phyloP scores from a whole-genome alignment of 768 basidiomycete species.

The Boletus edulis region DNA sequence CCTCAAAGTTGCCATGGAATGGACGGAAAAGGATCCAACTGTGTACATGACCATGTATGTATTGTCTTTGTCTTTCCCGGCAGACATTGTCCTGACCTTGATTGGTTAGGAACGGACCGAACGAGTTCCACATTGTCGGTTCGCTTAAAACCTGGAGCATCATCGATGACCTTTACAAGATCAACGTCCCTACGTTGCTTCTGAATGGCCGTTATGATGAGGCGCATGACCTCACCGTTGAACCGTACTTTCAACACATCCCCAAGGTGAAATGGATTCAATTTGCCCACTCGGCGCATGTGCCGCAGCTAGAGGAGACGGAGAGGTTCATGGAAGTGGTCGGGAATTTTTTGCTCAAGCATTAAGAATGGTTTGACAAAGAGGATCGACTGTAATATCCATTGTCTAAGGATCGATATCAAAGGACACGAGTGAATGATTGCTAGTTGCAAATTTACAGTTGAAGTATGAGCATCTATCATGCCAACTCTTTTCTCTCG shows the following conservation, averaged over 20 bases:
- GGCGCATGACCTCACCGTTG: conserved; percentile 32
- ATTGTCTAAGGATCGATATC: neutral
- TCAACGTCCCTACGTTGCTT: conserved; percentile 33
- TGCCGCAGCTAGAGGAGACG: conserved; percentile 38
- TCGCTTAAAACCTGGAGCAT: conserved; percentile 37
- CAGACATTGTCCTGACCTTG: neutral
- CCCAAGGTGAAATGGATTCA: conserved; percentile 36
- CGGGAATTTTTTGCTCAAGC: conserved; percentile 27
- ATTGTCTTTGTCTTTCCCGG: neutral
- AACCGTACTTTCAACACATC: conserved; percentile 33
- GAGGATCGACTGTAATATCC: neutral
- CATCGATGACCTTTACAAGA: conserved; percentile 32
- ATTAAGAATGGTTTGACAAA: conserved; percentile 1
- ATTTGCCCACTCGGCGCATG: conserved; percentile 37
- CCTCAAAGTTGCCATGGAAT: conserved; percentile 32
- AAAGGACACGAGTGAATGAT: neutral
- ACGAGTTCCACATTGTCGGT: conserved; percentile 34
- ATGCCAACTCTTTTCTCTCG: conserved; percentile 26
- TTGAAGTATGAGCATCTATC: conserved; percentile 13
- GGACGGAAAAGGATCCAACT: conserved; percentile 43
- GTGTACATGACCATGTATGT: conserved; percentile 48
- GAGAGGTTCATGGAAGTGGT: conserved; percentile 33
- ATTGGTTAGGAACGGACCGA: conserved; percentile 37
- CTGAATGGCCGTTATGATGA: conserved; percentile 38
- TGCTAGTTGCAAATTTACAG: conserved; percentile 7